These are phyloP conservation scores for Trichoderma sp. DNA, from an alignment of 2,329 filamentous ascomycete species.

Conservation along the genomic window DNA sequence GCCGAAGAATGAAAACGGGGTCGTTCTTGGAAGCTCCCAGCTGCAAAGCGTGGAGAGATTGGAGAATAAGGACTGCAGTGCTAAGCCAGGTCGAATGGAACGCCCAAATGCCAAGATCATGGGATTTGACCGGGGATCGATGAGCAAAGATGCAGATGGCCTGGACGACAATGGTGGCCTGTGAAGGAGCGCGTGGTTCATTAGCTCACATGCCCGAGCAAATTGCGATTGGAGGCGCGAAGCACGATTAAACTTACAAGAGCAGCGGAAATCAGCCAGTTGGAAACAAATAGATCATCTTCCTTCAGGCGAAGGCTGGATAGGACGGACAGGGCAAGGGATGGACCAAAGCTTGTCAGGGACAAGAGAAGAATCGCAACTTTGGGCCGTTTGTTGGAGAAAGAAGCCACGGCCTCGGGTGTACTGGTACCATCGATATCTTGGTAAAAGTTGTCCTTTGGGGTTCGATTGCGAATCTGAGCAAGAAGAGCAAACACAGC, in stretches of 20 bases:
- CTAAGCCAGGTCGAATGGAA: conserved; percentile 48
- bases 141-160: conserved; percentile 47
- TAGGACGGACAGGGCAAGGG: conserved; percentile 55
- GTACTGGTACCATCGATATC: conserved; percentile 70
- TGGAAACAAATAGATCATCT: conserved; percentile 47
- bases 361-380: conserved; percentile 53
- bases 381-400: conserved; percentile 60
- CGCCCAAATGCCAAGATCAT: conserved; percentile 52
- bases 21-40: conserved; percentile 34
- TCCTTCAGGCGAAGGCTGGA: conserved; percentile 38
- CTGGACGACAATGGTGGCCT: conserved; percentile 54
- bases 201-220: not conserved
- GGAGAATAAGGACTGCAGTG: conserved; percentile 42
- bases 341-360: conserved; percentile 50
- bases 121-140: conserved; percentile 50
- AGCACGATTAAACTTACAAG: conserved; percentile 55
- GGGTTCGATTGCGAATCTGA: conserved; percentile 36
- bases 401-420: conserved; percentile 58
- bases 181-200: not conserved
- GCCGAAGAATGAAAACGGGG: conserved; percentile 45
- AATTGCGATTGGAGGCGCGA: not conserved
- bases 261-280: conserved; percentile 57
- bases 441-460: conserved; percentile 54
- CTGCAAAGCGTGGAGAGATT: conserved; percentile 40
- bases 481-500: conserved; percentile 34